A percentile compares a stretch with the other conserved stretches of the same genome.
These are phyloP conservation scores for Aureobasidium sp. DNA, from an alignment of 2,329 filamentous ascomycete genomes.

Conservation along the genomic window DNA sequence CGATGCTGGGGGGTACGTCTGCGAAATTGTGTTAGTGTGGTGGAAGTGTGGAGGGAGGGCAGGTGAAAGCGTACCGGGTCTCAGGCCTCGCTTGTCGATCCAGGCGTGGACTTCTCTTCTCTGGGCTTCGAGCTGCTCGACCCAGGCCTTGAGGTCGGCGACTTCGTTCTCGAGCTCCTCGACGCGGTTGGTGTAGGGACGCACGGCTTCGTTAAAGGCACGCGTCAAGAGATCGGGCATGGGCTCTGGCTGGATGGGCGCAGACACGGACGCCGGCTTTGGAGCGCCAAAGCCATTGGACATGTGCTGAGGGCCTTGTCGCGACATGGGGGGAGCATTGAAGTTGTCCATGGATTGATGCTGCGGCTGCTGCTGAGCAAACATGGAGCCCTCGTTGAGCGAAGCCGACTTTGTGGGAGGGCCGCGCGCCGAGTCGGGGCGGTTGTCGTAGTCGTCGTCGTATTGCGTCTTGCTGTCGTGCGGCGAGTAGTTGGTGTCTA, in stretches of 20 bases:
- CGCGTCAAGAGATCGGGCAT: conserved; percentile 45
- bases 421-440: conserved; percentile 34
- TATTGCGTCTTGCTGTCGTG: conserved; percentile 38
- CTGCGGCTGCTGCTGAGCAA: conserved; percentile 25
- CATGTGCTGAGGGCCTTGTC: conserved; percentile 11
- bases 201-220: conserved; percentile 48
- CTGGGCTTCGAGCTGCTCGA: conserved; percentile 46
- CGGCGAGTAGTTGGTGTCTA: conserved; percentile 39
- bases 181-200: conserved; percentile 48
- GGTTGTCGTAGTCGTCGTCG: conserved; percentile 36
- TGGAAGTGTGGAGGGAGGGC: neutral
- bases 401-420: conserved; percentile 23
- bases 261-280: neutral
- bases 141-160: conserved; percentile 43
- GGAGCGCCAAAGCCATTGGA: conserved; percentile 22
- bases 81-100: conserved; percentile 49
- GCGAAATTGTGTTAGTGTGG: neutral
- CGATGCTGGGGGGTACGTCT: conserved; percentile 48
- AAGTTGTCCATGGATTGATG: conserved; percentile 15
- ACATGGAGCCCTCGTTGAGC: conserved; percentile 31
- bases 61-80: conserved; percentile 38
- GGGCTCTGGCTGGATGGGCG: conserved; percentile 29
- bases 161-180: conserved; percentile 46
- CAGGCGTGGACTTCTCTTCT: conserved; percentile 46
- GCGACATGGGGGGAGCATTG: conserved; percentile 16